Evolutionary conservation across 805 yeast species (phyloP), one percentile per base, ranked within the genome.

Genomic region (Maudiozyma barnettii): DNA sequence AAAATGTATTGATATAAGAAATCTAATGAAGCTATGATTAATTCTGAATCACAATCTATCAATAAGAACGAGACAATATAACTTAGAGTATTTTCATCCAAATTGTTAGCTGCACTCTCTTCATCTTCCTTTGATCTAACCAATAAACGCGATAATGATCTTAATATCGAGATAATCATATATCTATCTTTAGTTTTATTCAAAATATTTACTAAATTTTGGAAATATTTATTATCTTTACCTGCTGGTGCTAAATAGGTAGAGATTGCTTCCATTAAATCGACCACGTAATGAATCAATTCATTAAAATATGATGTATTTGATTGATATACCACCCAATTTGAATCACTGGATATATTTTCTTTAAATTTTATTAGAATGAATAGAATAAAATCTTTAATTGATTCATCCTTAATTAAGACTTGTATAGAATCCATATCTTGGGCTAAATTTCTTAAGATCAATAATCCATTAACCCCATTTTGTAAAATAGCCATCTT

Each of bases 341-440:
- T 45, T 7, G 49, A 40, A 44, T 65, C 64, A 31, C 55, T 45
- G 21, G 52, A 56, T 14, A 55, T 53, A 2, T 52, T 46, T n/a
- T 50, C 48, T 37, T 56, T 55, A 26, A 55, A 62, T 49, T 60
- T 54, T 5, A 50, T 51, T 18, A 63, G 45, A 1, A 58, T 67
- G 41, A 58, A 70, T 38, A 75, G 62, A 6, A 80, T 57, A 44
- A 66, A 72, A 41, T 66, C 67, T 49, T 76, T 75, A 40, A 84
- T 72, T 18, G 64, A 59, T 19, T 67, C 64, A 48, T 74, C 69
- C 55, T 75, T 71, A 1, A 91, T 84, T 51, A 93, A 67, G 58
- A 82, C 72, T 60, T 84, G 88, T 39, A 95, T 93, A 57, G 87
- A 84, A 41, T 76, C 83, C 12, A 84, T 75, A 61, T 89, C 96